phyloP scores from a whole-genome alignment of 2,329 filamentous ascomycete genomes.

The Alternaria arborescens region DNA sequence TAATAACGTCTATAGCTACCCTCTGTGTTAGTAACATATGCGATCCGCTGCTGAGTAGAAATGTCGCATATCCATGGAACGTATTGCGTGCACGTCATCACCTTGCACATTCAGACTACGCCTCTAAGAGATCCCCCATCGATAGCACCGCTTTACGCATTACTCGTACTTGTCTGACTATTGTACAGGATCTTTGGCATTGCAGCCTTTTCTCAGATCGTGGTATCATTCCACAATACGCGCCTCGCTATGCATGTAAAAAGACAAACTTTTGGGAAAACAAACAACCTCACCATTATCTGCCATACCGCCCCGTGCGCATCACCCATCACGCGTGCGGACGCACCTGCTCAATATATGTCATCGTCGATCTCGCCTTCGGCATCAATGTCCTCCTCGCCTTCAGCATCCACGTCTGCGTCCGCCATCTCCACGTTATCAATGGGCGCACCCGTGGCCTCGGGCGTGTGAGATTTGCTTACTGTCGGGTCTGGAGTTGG shows the following conservation, averaged over 20 bases:
- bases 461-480: conserved; percentile 3
- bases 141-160: neutral
- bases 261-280: conserved; percentile 1
- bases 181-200: conserved; percentile 1
- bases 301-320: neutral
- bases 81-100: neutral
- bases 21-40: too few species aligned
- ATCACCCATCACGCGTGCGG: neutral
- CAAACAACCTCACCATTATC: neutral
- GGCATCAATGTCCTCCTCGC: conserved; percentile 28
- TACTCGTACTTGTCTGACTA: neutral
- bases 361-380: conserved; percentile 36
- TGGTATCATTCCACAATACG: conserved; percentile 4
- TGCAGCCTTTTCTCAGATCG: neutral
- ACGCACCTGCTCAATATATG: conserved; percentile 12
- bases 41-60: too few species aligned
- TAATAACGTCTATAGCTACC: neutral
- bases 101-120: neutral
- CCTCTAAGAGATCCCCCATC: neutral
- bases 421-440: conserved; percentile 21
- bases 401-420: conserved; percentile 22
- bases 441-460: neutral
- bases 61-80: neutral
- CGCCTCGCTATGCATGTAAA: conserved; percentile 26
- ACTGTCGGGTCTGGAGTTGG: neutral